phyloP scores from a whole-genome alignment of 1,284 basidiomycete genomes.

The Marasmius fiardii region DNA sequence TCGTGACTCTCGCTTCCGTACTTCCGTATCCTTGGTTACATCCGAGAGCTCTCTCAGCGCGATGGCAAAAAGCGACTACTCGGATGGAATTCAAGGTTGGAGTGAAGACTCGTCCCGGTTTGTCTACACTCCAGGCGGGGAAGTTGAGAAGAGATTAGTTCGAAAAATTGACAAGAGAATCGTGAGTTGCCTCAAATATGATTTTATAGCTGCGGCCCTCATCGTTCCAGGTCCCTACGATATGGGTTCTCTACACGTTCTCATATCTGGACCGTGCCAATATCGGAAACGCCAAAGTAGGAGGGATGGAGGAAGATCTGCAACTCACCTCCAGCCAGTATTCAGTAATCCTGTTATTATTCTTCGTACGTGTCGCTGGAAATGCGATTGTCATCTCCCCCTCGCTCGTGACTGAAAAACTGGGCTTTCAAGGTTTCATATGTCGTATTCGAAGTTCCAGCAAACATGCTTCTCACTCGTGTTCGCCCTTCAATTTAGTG shows the following conservation, averaged over 20 bases:
- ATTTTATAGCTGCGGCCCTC: background rate
- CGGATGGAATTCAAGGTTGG: slow-evolving; percentile 11
- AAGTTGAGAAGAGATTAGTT: slow-evolving; percentile 11
- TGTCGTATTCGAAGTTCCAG: slow-evolving; percentile 20
- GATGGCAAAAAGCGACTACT: no score
- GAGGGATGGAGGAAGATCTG: slow-evolving; percentile 31
- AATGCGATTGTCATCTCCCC: no score
- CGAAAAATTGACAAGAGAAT: slow-evolving; percentile 14
- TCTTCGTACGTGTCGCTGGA: slow-evolving; percentile 24
- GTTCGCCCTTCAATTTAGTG: slow-evolving; percentile 18
- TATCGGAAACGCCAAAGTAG: slow-evolving; percentile 35
- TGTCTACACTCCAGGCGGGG: slow-evolving; percentile 11
- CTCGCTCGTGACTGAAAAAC: no score
- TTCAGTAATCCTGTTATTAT: slow-evolving; percentile 20
- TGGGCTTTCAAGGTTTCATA: slow-evolving; percentile 14
- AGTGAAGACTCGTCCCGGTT: slow-evolving; percentile 9
- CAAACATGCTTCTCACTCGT: slow-evolving; percentile 19
- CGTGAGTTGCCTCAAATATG: background rate
- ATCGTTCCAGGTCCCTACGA: slow-evolving; percentile 7
- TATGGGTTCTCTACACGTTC: slow-evolving; percentile 15
- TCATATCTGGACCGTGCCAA: slow-evolving; percentile 20
- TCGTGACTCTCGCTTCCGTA: no score
- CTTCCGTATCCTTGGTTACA: no score
- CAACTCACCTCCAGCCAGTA: slow-evolving; percentile 23
- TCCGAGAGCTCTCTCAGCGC: no score